phyloP scores from a whole-genome alignment of 2,329 filamentous ascomycete genomes.

The Aspergillus pseudoglaucus region DNA sequence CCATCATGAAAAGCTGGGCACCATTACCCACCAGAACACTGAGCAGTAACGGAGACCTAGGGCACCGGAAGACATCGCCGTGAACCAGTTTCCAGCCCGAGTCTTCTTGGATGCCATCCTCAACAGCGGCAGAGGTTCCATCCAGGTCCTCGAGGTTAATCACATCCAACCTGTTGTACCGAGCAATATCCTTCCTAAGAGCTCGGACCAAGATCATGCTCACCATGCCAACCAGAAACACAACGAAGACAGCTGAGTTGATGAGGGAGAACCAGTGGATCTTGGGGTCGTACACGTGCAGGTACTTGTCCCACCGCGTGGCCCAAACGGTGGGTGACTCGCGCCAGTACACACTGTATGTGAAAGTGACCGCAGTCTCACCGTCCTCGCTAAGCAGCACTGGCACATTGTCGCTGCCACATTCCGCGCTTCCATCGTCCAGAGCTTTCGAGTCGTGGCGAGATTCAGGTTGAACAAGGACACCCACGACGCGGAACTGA shows the following conservation, averaged over 20 bases:
- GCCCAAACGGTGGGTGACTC: slow-evolving; percentile 84
- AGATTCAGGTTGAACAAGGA: slow-evolving; percentile 78
- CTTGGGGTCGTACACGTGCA: slow-evolving; percentile 94
- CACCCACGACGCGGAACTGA: slow-evolving; percentile 83
- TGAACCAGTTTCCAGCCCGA: slow-evolving; percentile 98
- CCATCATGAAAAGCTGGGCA: slow-evolving; percentile 96
- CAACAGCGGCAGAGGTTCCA: slow-evolving; percentile 64
- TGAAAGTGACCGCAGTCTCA: slow-evolving; percentile 69
- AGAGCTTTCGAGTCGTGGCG: slow-evolving; percentile 50
- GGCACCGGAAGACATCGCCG: slow-evolving; percentile 90
- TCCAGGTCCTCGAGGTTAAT: slow-evolving; percentile 85
- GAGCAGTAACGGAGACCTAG: slow-evolving; percentile 73
- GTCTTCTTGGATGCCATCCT: slow-evolving; percentile 94
- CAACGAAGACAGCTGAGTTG: slow-evolving; percentile 89
- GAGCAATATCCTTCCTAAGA: slow-evolving; percentile 86
- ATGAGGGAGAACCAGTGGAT: slow-evolving; percentile 99
- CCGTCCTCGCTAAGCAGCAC: slow-evolving; percentile 60
- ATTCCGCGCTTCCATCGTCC: slow-evolving; percentile 54
- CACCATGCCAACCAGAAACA: slow-evolving; percentile 86
- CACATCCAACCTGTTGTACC: slow-evolving; percentile 91
- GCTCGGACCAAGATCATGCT: slow-evolving; percentile 85
- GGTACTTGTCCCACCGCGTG: slow-evolving; percentile 96
- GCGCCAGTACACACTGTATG: slow-evolving; percentile 87
- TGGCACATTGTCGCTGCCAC: slow-evolving; percentile 50
- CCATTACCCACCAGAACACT: slow-evolving; percentile 88